Conservation (phyloP, 257 asterid species). For the Nyctanthes arbortristis region DNA sequence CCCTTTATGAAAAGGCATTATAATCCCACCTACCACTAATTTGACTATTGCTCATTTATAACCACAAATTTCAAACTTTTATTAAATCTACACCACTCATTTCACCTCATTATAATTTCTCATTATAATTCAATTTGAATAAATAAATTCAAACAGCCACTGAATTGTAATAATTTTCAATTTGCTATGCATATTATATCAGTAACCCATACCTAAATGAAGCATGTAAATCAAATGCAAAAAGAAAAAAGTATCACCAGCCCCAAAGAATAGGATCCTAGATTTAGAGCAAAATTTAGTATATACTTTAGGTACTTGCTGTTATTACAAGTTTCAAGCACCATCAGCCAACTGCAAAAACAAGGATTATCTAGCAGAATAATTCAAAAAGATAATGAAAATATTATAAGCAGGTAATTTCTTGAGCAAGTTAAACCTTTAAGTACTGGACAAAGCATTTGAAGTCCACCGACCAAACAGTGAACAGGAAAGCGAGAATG, state of each 20-base stretch:
- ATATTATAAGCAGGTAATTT: neutral
- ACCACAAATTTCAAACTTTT: no score
- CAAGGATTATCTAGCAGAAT: constrained; percentile 2
- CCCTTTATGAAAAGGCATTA: no score
- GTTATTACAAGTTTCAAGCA: constrained; percentile 7
- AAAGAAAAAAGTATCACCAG: neutral
- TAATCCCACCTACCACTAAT: no score
- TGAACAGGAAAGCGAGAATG: constrained; percentile 76
- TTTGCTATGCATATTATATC: no score
- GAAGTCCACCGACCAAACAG: constrained; percentile 91
- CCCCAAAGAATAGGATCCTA: neutral
- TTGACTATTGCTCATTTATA: no score
- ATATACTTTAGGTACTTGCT: neutral
- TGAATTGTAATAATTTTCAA: no score
- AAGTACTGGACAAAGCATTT: constrained; percentile 77
- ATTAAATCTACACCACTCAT: no score
- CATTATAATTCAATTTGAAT: no score
- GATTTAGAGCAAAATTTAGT: neutral
- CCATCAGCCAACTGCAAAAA: neutral
- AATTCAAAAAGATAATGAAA: constrained; percentile 13
- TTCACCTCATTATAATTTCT: no score
- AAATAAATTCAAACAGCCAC: no score
- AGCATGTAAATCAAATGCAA: neutral
- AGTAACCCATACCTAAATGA: neutral
- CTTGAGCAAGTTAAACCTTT: constrained; percentile 47